Conservation (phyloP, 2,329 filamentous ascomycete species). For the Trematosphaeria pertusa region DNA sequence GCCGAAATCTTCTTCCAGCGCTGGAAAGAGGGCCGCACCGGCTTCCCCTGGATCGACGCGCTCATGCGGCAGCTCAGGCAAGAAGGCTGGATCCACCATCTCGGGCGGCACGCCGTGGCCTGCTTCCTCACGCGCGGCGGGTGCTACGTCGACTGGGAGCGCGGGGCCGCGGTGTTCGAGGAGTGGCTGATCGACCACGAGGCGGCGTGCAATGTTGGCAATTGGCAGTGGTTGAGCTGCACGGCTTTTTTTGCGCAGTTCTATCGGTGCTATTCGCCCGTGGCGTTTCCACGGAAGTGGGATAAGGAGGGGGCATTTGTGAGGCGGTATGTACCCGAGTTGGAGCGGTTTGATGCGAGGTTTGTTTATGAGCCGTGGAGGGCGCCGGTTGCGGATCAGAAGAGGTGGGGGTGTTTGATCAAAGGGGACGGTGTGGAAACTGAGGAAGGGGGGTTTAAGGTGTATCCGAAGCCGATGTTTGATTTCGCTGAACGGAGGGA, state of each 20-base stretch:
- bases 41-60: constrained; percentile 82
- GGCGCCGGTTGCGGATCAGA: constrained; percentile 71
- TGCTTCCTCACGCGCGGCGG: constrained; percentile 82
- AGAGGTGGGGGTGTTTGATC: constrained; percentile 69
- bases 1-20: constrained; percentile 72
- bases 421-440: constrained; percentile 52
- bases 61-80: constrained; percentile 75
- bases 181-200: constrained; percentile 79
- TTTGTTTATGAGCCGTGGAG: constrained; percentile 85
- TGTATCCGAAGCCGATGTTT: constrained; percentile 79
- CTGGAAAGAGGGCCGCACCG: constrained; percentile 73
- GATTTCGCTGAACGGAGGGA: constrained; percentile 70
- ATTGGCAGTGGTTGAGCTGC: constrained; percentile 81
- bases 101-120: constrained; percentile 78
- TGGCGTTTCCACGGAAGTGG: constrained; percentile 78
- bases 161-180: constrained; percentile 79
- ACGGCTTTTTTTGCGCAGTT: constrained; percentile 78
- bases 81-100: constrained; percentile 82
- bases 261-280: constrained; percentile 72
- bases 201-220: constrained; percentile 74
- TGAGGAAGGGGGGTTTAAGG: constrained; percentile 51
- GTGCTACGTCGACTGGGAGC: constrained; percentile 80
- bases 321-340: constrained; percentile 70
- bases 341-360: constrained; percentile 67
- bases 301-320: constrained; percentile 73